These are phyloP conservation scores for Colletotrichum zoysiae DNA, from an alignment of 2,329 filamentous ascomycete genomes.

Conservation along the genomic window DNA sequence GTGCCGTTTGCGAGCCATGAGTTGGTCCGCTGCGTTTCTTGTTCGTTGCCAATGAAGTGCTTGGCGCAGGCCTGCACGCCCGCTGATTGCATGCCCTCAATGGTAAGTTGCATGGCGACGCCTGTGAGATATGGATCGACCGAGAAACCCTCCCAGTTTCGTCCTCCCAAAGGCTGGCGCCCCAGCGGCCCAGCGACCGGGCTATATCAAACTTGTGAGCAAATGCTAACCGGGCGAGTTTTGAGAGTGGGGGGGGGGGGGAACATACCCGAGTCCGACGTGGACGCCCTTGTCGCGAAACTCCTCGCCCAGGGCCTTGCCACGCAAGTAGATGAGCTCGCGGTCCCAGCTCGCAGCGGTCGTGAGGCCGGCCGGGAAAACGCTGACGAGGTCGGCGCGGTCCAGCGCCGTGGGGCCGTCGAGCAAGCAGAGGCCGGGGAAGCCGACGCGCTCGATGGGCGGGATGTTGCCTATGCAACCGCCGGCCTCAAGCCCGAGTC, in stretches of 20 bases:
- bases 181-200: constrained; percentile 83
- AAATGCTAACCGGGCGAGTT: neutral
- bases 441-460: constrained; percentile 68
- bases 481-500: constrained; percentile 79
- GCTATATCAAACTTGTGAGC: constrained; percentile 30
- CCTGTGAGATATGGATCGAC: constrained; percentile 81
- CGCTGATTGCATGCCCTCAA: constrained; percentile 66
- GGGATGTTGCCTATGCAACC: constrained; percentile 75
- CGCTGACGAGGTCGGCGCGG: constrained; percentile 62
- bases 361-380: constrained; percentile 83
- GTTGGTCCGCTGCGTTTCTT: constrained; percentile 68
- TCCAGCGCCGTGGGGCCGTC: constrained; percentile 80
- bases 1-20: constrained; percentile 57
- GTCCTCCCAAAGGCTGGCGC: constrained; percentile 77
- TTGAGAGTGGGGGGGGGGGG: no score
- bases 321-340: constrained; percentile 78
- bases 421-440: constrained; percentile 82
- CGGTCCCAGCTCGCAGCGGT: constrained; percentile 85
- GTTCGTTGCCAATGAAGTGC: constrained; percentile 78
- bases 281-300: constrained; percentile 78
- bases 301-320: constrained; percentile 77
- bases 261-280: constrained; percentile 70
- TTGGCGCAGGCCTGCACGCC: constrained; percentile 57
- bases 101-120: constrained; percentile 72
- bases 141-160: constrained; percentile 89